Percentiles rank a stretch among this genome's conserved stretches.
Conservation (phyloP, 148 eudicot species). For the Limonium bicolor region DNA sequence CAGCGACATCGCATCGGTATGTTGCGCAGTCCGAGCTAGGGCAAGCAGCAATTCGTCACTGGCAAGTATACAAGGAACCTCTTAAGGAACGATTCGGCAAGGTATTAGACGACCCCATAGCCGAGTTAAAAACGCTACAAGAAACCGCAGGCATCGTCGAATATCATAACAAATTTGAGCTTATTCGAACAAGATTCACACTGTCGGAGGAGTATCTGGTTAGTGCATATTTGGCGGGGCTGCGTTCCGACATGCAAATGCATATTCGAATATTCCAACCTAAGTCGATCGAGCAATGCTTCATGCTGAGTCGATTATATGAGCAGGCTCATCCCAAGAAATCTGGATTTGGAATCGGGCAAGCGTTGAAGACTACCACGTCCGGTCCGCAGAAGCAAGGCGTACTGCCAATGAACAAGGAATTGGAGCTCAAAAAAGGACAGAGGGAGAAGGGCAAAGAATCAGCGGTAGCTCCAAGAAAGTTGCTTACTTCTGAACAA, state of each 20-base stretch:
- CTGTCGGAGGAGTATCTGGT: background rate
- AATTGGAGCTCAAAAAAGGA: too few species aligned
- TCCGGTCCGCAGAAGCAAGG: too few species aligned
- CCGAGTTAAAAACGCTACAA: background rate
- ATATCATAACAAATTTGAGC: background rate
- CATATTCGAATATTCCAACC: constrained; percentile 1
- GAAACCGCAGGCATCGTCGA: background rate
- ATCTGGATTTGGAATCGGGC: too few species aligned
- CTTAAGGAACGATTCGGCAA: background rate
- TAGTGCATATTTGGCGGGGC: background rate
- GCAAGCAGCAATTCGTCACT: too few species aligned
- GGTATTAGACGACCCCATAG: background rate
- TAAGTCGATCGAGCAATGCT: background rate
- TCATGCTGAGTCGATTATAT: background rate
- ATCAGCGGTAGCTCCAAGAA: too few species aligned
- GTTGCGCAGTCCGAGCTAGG: too few species aligned
- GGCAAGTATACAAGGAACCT: background rate
- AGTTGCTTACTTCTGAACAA: too few species aligned
- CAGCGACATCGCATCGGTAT: too few species aligned
- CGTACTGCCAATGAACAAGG: too few species aligned
- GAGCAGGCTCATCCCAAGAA: background rate
- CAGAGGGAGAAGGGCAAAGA: too few species aligned
- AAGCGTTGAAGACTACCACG: too few species aligned
- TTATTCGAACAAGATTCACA: background rate
- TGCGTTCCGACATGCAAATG: background rate